A percentile compares a stretch with the other conserved stretches of the same genome.
These are phyloP conservation scores for Agrocybe pediades DNA, from an alignment of 768 basidiomycete genomes.

Conservation along the genomic window DNA sequence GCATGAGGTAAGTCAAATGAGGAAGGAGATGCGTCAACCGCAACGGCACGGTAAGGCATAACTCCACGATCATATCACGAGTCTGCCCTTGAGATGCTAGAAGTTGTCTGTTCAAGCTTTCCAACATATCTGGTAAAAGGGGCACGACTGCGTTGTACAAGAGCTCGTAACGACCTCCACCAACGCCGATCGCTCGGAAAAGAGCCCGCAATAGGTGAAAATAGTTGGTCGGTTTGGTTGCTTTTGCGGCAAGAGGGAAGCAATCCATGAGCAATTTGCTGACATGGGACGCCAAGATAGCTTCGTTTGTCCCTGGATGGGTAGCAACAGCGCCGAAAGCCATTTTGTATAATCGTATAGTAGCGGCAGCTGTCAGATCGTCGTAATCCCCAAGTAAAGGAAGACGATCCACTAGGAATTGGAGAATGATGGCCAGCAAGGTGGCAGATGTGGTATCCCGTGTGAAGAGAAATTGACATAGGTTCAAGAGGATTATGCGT, in stretches of 20 bases:
- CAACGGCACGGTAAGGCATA: constrained; percentile 95
- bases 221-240: constrained; percentile 89
- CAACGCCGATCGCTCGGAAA: constrained; percentile 91
- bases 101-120: constrained; percentile 89
- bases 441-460: constrained; percentile 79
- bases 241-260: constrained; percentile 91
- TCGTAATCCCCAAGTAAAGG: constrained; percentile 85
- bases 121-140: constrained; percentile 95
- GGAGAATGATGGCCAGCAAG: constrained; percentile 85
- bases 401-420: constrained; percentile 81
- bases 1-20: constrained; percentile 94
- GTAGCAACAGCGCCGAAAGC: constrained; percentile 85
- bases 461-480: constrained; percentile 81
- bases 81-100: constrained; percentile 79
- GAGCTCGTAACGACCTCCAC: constrained; percentile 90
- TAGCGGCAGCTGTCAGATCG: constrained; percentile 77
- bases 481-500: constrained; percentile 77
- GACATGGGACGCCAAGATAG: constrained; percentile 91
- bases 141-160: constrained; percentile 96
- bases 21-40: constrained; percentile 95
- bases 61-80: constrained; percentile 93
- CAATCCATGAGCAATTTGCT: constrained; percentile 95
- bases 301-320: constrained; percentile 78
- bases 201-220: constrained; percentile 90
- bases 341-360: constrained; percentile 94